Base-by-base conservation (phyloP, 257 asterid species). In the Nicotiana paniculata region DNA sequence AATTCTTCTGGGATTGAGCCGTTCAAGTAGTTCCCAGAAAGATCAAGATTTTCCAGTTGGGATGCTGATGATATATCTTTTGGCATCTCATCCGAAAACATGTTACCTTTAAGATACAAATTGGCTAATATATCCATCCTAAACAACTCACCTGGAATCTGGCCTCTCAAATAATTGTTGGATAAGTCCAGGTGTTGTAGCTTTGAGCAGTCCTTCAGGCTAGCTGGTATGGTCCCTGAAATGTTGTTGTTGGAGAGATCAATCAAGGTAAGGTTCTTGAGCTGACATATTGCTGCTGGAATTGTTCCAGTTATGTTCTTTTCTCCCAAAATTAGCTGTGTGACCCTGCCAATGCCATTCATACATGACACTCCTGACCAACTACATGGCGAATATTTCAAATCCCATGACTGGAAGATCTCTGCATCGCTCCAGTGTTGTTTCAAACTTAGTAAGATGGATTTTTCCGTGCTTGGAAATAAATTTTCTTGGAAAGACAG, bases 381-480 rank as follows among this genome's bases (percentile, higher is more conserved):
- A 12, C 70, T 67, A 10, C 88, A 89, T 0, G 24, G 66, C 21
- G 61, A 80, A 1, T 89, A 85, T 43, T 66, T 77, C 11, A 85
- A 81, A 81, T 83, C 87, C 93, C 96, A 92, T 5, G 75, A 33
- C 1, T 35, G 28, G 9, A 90, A 88, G 1, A 88, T 75, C 1
- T 77, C 30, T 16, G 93, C 88, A 83, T 83, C 81, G 6, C 81
- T 85, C 94, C 93, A 92, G 4, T 86, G 86, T 5, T 86, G 81
- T 69, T 90, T 89, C 33, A 90, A 77, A 69, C 85, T 78, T 62
- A 92, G 81, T 8, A 92, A 83, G 26, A 84, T 6, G 13, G 78
- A 17, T 30, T 59, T 81, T 9, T 90, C 92, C 4, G 67, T 4
- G 8, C 72, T 55, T 1, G 83, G 7, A 30, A 32, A 21, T 59